Conservation (phyloP, 2,329 filamentous ascomycete species). For the Celoporthe dispersa region DNA sequence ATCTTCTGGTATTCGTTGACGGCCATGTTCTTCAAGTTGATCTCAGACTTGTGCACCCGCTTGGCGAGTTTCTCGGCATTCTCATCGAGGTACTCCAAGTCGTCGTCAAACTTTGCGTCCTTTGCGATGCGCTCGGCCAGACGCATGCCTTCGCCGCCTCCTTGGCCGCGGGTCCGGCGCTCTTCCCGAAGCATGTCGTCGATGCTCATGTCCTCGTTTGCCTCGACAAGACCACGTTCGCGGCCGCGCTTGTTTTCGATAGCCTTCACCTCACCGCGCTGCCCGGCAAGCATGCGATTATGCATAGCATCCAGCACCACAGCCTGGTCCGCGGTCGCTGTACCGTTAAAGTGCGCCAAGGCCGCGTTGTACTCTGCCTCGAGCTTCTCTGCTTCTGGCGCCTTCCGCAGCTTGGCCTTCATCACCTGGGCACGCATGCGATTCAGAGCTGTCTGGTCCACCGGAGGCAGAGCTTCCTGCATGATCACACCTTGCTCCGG, state of each 20-base stretch:
- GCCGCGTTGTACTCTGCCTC: slow-evolving; percentile 85
- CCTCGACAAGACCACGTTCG: slow-evolving; percentile 82
- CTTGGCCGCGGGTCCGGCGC: slow-evolving; percentile 77
- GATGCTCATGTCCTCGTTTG: slow-evolving; percentile 94
- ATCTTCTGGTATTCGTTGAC: slow-evolving; percentile 89
- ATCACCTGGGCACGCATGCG: slow-evolving; percentile 91
- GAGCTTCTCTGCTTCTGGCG: slow-evolving; percentile 74
- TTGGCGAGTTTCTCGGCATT: slow-evolving; percentile 89
- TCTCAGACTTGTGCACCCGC: slow-evolving; percentile 83
- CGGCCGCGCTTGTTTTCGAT: slow-evolving; percentile 80
- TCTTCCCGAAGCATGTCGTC: slow-evolving; percentile 98
- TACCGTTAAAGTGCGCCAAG: slow-evolving; percentile 60
- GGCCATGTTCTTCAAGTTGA: slow-evolving; percentile 85
- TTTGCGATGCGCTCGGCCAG: slow-evolving; percentile 94
- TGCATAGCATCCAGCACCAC: slow-evolving; percentile 88
- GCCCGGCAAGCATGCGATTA: slow-evolving; percentile 82
- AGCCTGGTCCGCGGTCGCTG: slow-evolving; percentile 61
- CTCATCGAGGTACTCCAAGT: slow-evolving; percentile 97
- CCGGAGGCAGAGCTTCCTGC: slow-evolving; percentile 54
- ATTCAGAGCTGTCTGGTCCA: slow-evolving; percentile 84
- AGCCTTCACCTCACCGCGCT: slow-evolving; percentile 72
- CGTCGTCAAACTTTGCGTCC: slow-evolving; percentile 86
- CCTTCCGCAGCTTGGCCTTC: slow-evolving; percentile 86
- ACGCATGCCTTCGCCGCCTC: slow-evolving; percentile 78
- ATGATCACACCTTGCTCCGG: slow-evolving; percentile 62